These are phyloP conservation scores for Berberis vulgaris DNA, from an alignment of 164 flowering plant species.

Conservation along the genomic window DNA sequence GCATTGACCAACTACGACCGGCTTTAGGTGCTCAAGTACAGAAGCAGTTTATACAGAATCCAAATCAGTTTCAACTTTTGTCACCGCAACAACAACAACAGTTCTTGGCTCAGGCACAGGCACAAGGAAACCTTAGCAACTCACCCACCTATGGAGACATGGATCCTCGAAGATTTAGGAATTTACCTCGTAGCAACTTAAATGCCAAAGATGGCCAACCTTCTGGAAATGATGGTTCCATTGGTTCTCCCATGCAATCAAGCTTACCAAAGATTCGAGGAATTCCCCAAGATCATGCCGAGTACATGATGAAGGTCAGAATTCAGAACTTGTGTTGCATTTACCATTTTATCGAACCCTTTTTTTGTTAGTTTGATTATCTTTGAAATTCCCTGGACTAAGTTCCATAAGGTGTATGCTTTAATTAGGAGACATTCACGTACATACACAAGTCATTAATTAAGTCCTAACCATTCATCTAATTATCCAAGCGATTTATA, in stretches of 20 bases:
- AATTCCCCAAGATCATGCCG: conserved; percentile 24
- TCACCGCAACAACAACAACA: conserved; percentile 69
- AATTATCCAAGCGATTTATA: too few relatives aligned
- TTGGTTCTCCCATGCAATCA: conserved; percentile 74
- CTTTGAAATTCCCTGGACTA: too few relatives aligned
- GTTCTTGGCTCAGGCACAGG: conserved; percentile 65
- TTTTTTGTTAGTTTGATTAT: too few relatives aligned
- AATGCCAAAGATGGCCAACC: conserved; percentile 67
- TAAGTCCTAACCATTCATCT: too few relatives aligned
- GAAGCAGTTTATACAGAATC: conserved; percentile 49
- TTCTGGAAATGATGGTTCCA: conserved; percentile 74
- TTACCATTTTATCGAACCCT: too few relatives aligned
- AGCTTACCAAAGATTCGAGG: conserved; percentile 65
- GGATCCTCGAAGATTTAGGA: conserved; percentile 56
- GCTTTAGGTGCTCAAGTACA: conserved; percentile 57
- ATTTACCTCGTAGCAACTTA: conserved; percentile 50
- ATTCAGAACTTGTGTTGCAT: not conserved
- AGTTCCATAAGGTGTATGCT: too few relatives aligned
- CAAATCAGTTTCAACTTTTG: conserved; percentile 59
- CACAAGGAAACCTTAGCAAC: conserved; percentile 58
- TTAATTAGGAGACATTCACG: too few relatives aligned
- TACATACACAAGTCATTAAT: too few relatives aligned
- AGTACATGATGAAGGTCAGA: conserved; percentile 27
- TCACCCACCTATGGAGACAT: conserved; percentile 50
- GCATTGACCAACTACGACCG: conserved; percentile 63